Conservation (phyloP, 208 protist genomes). For the Acanthamoeba quina region DNA sequence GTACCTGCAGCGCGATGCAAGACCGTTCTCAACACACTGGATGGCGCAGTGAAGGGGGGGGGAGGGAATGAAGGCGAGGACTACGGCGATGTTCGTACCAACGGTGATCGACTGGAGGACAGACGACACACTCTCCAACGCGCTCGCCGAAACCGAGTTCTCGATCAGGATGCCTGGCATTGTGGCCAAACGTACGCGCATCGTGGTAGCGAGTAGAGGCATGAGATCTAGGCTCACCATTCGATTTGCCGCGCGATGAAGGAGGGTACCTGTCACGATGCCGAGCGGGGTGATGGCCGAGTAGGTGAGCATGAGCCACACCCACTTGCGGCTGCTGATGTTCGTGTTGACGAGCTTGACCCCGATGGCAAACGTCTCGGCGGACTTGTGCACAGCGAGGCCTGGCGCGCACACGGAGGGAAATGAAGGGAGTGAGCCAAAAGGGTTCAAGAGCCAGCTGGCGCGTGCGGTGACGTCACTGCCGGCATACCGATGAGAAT, state of each 20-base stretch:
- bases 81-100: not conserved
- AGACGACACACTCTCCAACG: conserved; percentile 7
- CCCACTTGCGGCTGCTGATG: conserved; percentile 36
- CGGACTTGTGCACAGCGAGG: conserved; percentile 18
- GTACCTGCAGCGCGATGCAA: not conserved
- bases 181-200: too few relatives aligned
- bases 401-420: not conserved
- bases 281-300: conserved; percentile 42
- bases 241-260: too few relatives aligned
- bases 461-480: not conserved
- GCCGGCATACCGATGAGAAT: conserved; percentile 14
- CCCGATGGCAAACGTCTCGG: conserved; percentile 30
- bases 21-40: not conserved
- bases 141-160: conserved; percentile 24
- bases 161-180: conserved; percentile 27
- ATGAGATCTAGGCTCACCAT: too few relatives aligned
- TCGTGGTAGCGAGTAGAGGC: too few relatives aligned
- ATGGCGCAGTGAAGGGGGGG: not conserved
- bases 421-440: not conserved
- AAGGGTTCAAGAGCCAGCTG: not conserved
- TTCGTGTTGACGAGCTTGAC: conserved; percentile 42
- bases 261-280: not conserved
- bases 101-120: conserved; percentile 23
- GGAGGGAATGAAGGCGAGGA: not conserved
- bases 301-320: conserved; percentile 52